Conservation (phyloP, 345 rosid species). For the Ceriops tagal region DNA sequence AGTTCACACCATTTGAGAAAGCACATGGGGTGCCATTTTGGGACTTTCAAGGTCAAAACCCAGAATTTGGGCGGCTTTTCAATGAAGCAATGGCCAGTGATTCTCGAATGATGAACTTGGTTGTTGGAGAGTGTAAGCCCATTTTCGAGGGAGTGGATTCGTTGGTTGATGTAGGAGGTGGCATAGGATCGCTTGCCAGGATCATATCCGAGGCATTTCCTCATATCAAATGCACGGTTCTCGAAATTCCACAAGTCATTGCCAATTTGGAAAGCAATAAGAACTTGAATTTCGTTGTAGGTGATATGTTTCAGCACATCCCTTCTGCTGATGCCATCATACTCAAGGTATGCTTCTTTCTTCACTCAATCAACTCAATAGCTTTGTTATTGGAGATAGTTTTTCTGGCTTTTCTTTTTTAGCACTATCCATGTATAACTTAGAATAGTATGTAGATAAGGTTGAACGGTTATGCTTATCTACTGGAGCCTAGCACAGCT, state of each 20-base stretch:
- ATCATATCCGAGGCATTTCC: conserved; percentile 33
- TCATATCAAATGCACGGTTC: conserved; percentile 33
- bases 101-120: conserved; percentile 31
- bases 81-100: conserved; percentile 42
- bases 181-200: conserved; percentile 39
- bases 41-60: conserved; percentile 23
- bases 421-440: background rate
- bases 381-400: too few relatives aligned
- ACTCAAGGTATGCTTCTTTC: conserved; percentile 33
- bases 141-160: conserved; percentile 39
- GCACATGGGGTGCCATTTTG: conserved; percentile 33
- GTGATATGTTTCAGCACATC: conserved; percentile 41
- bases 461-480: too few relatives aligned
- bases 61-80: conserved; percentile 24
- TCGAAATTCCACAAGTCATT: conserved; percentile 45
- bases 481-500: too few relatives aligned
- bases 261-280: conserved; percentile 15
- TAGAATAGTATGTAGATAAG: too few relatives aligned
- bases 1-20: conserved; percentile 27
- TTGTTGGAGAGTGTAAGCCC: conserved; percentile 29
- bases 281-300: conserved; percentile 40
- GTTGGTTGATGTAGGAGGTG: conserved; percentile 49
- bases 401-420: too few relatives aligned
- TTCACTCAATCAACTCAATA: too few relatives aligned
- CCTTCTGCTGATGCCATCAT: conserved; percentile 43